Conservation (phyloP, 2,329 filamentous ascomycete genomes). For the Phialemoniopsis sp. region DNA sequence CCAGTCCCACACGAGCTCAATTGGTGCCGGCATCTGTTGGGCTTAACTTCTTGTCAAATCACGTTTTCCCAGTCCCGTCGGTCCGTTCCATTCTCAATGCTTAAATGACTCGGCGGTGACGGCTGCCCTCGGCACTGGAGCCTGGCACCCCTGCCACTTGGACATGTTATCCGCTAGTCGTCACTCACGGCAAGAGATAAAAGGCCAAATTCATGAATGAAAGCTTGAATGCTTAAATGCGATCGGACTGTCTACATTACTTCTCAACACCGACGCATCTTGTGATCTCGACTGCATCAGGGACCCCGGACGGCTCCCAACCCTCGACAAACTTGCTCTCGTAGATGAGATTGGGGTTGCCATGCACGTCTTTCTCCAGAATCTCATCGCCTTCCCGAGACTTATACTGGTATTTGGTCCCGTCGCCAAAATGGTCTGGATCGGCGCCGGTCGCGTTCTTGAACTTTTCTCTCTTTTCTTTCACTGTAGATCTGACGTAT, state of each 20-base stretch:
- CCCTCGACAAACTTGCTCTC: slow-evolving; percentile 60
- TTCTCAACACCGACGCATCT: slow-evolving; percentile 41
- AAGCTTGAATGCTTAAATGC: too few species aligned
- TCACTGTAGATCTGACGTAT: slow-evolving; percentile 63
- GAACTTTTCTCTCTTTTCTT: slow-evolving; percentile 50
- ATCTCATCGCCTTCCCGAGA: slow-evolving; percentile 47
- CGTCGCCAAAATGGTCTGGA: slow-evolving; percentile 32
- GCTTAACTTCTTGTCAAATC: too few species aligned
- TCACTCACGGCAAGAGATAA: too few species aligned
- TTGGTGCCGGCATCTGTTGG: too few species aligned
- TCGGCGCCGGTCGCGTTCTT: slow-evolving; percentile 13
- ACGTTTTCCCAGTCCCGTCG: too few species aligned
- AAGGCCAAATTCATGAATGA: too few species aligned
- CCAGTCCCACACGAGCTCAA: too few species aligned
- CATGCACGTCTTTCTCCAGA: slow-evolving; percentile 26
- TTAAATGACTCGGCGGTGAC: too few species aligned
- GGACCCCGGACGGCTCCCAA: slow-evolving; percentile 64
- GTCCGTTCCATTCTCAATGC: too few species aligned
- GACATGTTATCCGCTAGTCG: too few species aligned
- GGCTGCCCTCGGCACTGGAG: too few species aligned
- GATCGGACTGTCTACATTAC: neutral
- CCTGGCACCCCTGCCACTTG: too few species aligned
- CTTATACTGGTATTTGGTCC: slow-evolving; percentile 45
- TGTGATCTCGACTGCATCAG: slow-evolving; percentile 64
- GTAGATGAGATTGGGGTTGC: slow-evolving; percentile 64